phyloP scores from a whole-genome alignment of 176 grass and related monocot species.

The Bromus sterilis region DNA sequence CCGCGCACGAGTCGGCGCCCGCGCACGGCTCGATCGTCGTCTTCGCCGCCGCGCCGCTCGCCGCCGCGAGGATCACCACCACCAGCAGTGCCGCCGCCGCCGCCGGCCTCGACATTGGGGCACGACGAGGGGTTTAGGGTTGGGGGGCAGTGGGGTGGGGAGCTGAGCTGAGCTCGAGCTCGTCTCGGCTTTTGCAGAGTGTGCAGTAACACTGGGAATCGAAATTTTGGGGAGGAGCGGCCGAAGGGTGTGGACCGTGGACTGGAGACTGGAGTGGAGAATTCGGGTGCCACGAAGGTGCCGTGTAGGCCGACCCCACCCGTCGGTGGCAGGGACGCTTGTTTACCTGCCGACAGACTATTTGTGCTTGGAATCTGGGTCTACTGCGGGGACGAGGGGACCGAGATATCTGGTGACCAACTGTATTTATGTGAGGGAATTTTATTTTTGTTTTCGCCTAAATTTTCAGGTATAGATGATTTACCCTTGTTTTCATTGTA shows the following conservation, averaged over 20 bases:
- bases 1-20: constrained; percentile 49
- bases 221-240: neutral
- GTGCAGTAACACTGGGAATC: neutral
- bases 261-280: too few relatives aligned
- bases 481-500: neutral
- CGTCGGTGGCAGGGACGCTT: neutral
- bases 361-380: constrained; percentile 1
- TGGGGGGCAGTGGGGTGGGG: neutral
- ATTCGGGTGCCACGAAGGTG: neutral
- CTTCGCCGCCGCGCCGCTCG: constrained; percentile 29
- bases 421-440: neutral
- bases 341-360: neutral
- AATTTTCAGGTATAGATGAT: too few relatives aligned
- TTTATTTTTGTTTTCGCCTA: too few relatives aligned
- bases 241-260: neutral
- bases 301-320: accelerated
- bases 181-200: neutral
- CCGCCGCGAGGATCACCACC: neutral
- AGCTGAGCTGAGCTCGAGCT: neutral
- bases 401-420: constrained; percentile 1
- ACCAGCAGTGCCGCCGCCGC: neutral
- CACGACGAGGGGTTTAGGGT: constrained; percentile 23
- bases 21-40: constrained; percentile 87
- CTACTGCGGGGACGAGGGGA: constrained; percentile 1
- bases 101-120: constrained; percentile 10